These are phyloP conservation scores for Arachis hypogaea DNA, from an alignment of 306 rosid genomes.

Conservation along the genomic window DNA sequence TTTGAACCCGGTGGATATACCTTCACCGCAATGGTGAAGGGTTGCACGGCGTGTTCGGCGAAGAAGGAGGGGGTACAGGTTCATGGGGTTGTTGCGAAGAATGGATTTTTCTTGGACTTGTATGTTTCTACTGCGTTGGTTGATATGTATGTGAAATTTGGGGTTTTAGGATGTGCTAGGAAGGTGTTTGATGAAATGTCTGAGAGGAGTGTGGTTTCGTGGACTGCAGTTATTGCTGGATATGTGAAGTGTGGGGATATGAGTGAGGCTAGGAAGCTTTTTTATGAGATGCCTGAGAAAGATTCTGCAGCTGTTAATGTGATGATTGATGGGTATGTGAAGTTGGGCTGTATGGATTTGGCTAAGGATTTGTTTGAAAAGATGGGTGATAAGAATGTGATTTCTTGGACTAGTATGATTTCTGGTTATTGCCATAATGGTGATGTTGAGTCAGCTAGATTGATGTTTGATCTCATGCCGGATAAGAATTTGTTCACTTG, in stretches of 20 bases:
- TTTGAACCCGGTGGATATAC: constrained; percentile 53
- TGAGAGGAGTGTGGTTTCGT: constrained; percentile 57
- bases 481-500: constrained; percentile 65
- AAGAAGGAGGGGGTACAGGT: constrained; percentile 49
- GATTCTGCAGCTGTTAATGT: constrained; percentile 63
- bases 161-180: constrained; percentile 50
- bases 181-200: constrained; percentile 68
- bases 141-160: constrained; percentile 64
- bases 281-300: constrained; percentile 54
- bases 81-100: constrained; percentile 51
- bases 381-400: constrained; percentile 56
- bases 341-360: constrained; percentile 51
- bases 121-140: constrained; percentile 63
- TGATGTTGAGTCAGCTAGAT: constrained; percentile 55
- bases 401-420: constrained; percentile 77
- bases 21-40: constrained; percentile 55
- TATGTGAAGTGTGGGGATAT: constrained; percentile 61
- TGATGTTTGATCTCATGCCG: constrained; percentile 63
- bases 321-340: constrained; percentile 69
- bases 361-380: constrained; percentile 64
- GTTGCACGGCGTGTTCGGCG: constrained; percentile 46
- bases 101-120: constrained; percentile 59
- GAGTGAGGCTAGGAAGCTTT: constrained; percentile 61
- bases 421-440: constrained; percentile 60
- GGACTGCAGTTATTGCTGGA: constrained; percentile 73